Percentiles rank a stretch among this genome's conserved stretches.
phyloP scores from a whole-genome alignment of 2,329 filamentous ascomycete species.

The Fragosphaeria purpurea region DNA sequence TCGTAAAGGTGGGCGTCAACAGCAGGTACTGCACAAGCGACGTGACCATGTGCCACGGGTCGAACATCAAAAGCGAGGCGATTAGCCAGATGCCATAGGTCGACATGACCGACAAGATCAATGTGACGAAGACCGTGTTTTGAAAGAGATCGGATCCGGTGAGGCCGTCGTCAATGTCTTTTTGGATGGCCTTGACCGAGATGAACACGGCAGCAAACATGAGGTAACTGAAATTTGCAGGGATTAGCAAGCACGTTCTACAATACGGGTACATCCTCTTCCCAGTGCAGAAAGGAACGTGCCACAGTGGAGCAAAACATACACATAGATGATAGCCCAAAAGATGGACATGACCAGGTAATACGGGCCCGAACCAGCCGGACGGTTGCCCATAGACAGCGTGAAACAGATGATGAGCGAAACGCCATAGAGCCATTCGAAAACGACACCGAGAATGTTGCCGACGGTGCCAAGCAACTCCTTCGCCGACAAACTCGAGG shows the following conservation, averaged over 20 bases:
- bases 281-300: conserved; percentile 12
- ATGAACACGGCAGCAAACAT: conserved; percentile 94
- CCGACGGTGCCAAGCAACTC: conserved; percentile 67
- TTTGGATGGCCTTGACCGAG: conserved; percentile 74
- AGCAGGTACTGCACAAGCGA: conserved; percentile 89
- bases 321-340: conserved; percentile 92
- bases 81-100: conserved; percentile 92
- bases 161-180: conserved; percentile 60
- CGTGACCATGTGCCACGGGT: conserved; percentile 99
- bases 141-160: conserved; percentile 64
- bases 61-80: conserved; percentile 86
- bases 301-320: conserved; percentile 26
- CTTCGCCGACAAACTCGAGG: conserved; percentile 63
- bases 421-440: conserved; percentile 92
- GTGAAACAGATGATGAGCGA: conserved; percentile 93
- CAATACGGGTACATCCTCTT: neutral
- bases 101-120: conserved; percentile 84
- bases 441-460: conserved; percentile 73
- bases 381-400: conserved; percentile 84
- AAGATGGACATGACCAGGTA: conserved; percentile 99
- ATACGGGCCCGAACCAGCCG: conserved; percentile 83
- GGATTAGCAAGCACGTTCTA: no score
- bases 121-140: conserved; percentile 82
- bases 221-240: conserved; percentile 51
- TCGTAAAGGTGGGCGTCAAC: conserved; percentile 92